These are phyloP conservation scores for Primulina tabacum DNA, from an alignment of 257 asterid species.

Conservation along the genomic window DNA sequence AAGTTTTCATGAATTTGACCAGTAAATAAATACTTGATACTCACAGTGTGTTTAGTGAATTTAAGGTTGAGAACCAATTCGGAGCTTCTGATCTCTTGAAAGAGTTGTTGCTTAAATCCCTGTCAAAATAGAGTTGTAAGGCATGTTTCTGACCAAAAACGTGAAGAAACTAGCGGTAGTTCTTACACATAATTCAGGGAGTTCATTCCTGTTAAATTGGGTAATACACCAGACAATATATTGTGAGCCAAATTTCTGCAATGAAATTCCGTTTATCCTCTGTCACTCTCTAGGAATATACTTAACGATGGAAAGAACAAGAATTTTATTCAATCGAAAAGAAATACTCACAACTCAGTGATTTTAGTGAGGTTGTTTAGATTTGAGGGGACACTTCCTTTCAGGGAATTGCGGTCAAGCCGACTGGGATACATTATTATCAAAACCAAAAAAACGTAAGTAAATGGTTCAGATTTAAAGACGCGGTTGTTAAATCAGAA, in stretches of 20 bases:
- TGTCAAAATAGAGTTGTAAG: constrained; percentile 26
- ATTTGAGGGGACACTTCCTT: constrained; percentile 52
- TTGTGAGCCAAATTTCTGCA: constrained; percentile 84
- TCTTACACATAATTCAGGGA: constrained; percentile 80
- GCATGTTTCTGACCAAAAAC: neutral
- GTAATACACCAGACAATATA: constrained; percentile 62
- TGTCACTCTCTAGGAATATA: neutral
- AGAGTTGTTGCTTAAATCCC: constrained; percentile 92
- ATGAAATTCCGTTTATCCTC: neutral
- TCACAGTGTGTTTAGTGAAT: constrained; percentile 80
- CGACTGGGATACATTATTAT: constrained; percentile 48
- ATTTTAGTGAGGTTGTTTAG: constrained; percentile 71
- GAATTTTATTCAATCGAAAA: constrained; percentile 12
- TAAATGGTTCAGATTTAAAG: constrained; percentile 11
- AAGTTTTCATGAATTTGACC: neutral
- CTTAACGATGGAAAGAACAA: neutral
- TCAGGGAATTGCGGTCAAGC: constrained; percentile 72
- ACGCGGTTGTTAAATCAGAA: constrained; percentile 5
- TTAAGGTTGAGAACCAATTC: constrained; percentile 69
- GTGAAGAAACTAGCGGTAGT: neutral
- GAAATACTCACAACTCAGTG: constrained; percentile 65
- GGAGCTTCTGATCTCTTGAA: constrained; percentile 67
- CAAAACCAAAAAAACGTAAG: neutral
- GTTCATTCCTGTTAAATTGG: constrained; percentile 72
- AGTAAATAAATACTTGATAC: constrained; percentile 25